Percentiles rank a stretch among this genome's conserved stretches.
Evolutionary conservation across 2,329 filamentous ascomycete genomes (phyloP).

Genomic region (Colletotrichum sp.): DNA sequence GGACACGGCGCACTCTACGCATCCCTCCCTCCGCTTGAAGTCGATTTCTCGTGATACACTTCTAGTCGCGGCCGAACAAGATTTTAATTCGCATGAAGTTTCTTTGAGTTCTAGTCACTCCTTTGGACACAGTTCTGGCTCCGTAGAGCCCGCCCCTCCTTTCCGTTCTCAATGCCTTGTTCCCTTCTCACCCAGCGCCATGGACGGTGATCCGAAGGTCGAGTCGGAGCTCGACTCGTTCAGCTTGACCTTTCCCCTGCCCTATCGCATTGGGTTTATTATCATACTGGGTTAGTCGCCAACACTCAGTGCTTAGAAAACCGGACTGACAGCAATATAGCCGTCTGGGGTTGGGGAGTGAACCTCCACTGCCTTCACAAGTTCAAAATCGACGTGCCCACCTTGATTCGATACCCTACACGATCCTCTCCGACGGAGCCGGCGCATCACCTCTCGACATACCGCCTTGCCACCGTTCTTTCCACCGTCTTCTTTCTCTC

Average conservation of each 20-base stretch:
- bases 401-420: constrained; percentile 83
- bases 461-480: constrained; percentile 81
- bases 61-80: not conserved
- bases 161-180: constrained; percentile 14
- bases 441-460: constrained; percentile 81
- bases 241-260: constrained; percentile 84
- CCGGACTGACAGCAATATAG: constrained; percentile 45
- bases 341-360: constrained; percentile 92
- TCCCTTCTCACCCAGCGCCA: constrained; percentile 35
- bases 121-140: constrained; percentile 2
- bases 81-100: not conserved
- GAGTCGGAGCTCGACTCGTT: constrained; percentile 80
- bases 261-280: constrained; percentile 87
- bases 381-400: constrained; percentile 84
- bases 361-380: constrained; percentile 87
- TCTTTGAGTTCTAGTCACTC: constrained; percentile 11
- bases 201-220: constrained; percentile 77
- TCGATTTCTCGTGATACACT: not conserved
- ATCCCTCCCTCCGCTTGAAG: not conserved
- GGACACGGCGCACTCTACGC: not conserved
- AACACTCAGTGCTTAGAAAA: not conserved
- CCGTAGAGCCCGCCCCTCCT: constrained; percentile 1
- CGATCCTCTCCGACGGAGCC: constrained; percentile 72
- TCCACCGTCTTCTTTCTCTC: constrained; percentile 73
- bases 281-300: constrained; percentile 74